Evolutionary conservation across 805 yeast genomes (phyloP), one percentile per base, ranked within the genome.

Genomic region (Schwanniomyces vanrijiae): DNA sequence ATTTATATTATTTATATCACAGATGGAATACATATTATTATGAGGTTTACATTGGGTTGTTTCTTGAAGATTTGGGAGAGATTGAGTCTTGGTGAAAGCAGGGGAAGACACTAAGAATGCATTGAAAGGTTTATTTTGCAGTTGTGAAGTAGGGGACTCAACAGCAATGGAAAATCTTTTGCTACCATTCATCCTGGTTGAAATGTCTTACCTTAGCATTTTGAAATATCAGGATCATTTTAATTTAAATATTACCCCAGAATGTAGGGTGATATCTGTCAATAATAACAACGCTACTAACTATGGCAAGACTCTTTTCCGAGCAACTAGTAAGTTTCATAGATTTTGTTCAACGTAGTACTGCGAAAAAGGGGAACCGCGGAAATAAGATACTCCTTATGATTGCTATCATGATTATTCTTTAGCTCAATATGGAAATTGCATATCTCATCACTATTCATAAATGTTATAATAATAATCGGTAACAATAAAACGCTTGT

Each of bases 71-170:
- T 48, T 42, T 11, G 52, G 52, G 14, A 49, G 33, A 19, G 53
- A 47, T 10, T 21, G 25, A n/a, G 51, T 34, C 31, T 41, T 50
- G 31, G 24, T 24, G 11, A 39, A 10, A 9, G n/a, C 24, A 5
- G 39, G 16, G 3, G 41, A 38, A 22, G 41, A 55, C 10, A 60
- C 49, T 29, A 60, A 43, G 40, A 59, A 60, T 24, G 62, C 65
- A 43, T 50, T 49, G 29, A 56, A 46, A 4, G 65, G 63, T 19
- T 43, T 41, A 39, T 56, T 55, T n/a, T 40, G 16, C 25, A 21
- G 25, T 21, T 20, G 39, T 37, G 39, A 20, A 8, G 22, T 10
- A 20, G 39, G 39, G 6, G 52, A 45, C 39, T 53, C 59, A 16
- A 55, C 48, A 14, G 60, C 60, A 14, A 56, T 42, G 9, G 58